A percentile compares a stretch with the other conserved stretches of the same genome.
Conservation (phyloP, 2,329 filamentous ascomycete species). For the Onygenales sp. region DNA sequence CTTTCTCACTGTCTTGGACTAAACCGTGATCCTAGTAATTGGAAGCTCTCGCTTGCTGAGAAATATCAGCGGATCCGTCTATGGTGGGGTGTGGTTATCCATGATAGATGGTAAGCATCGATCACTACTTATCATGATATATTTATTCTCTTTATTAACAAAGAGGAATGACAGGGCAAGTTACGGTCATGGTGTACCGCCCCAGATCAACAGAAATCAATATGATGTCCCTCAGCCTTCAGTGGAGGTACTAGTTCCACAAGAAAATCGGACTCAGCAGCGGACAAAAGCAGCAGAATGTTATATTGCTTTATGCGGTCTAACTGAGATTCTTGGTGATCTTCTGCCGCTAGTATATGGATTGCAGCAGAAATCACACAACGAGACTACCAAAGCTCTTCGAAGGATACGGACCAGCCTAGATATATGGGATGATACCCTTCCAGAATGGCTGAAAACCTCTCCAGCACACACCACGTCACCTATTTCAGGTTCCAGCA, state of each 20-base stretch:
- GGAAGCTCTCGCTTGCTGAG: slow-evolving; percentile 42
- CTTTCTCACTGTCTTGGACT: slow-evolving; percentile 48
- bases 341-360: slow-evolving; percentile 38
- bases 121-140: not conserved
- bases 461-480: slow-evolving; percentile 23
- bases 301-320: slow-evolving; percentile 43
- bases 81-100: slow-evolving; percentile 50
- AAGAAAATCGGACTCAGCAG: slow-evolving; percentile 29
- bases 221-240: slow-evolving; percentile 48
- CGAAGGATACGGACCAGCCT: slow-evolving; percentile 36
- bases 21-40: slow-evolving; percentile 45
- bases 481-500: slow-evolving; percentile 32
- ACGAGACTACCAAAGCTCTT: slow-evolving; percentile 36
- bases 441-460: slow-evolving; percentile 34
- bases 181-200: slow-evolving; percentile 47
- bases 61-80: slow-evolving; percentile 43
- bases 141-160: not conserved
- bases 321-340: slow-evolving; percentile 40
- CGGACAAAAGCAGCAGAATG: slow-evolving; percentile 39
- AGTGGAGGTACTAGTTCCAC: slow-evolving; percentile 29
- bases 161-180: slow-evolving; percentile 33
- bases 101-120: slow-evolving; percentile 41
- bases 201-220: slow-evolving; percentile 43
- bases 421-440: slow-evolving; percentile 36
- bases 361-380: slow-evolving; percentile 32